Conservation (phyloP, 352 stramenopile species). For the Phytopythium aichiense region DNA sequence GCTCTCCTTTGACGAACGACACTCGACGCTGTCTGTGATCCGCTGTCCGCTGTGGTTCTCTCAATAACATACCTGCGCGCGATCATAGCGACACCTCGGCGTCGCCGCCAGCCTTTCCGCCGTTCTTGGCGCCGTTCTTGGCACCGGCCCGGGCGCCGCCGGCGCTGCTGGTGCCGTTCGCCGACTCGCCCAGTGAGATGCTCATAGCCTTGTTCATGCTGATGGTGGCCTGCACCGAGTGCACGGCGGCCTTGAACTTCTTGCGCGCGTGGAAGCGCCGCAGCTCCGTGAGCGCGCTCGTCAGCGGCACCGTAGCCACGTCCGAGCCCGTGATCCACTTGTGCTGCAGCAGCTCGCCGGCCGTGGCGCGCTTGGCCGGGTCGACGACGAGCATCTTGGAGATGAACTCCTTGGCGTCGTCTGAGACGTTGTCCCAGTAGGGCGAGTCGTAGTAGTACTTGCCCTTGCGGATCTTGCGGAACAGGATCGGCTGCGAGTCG, state of each 20-base stretch:
- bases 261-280: slow-evolving; percentile 77
- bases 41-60: not conserved
- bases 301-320: slow-evolving; percentile 69
- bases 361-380: slow-evolving; percentile 63
- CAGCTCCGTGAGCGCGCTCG: slow-evolving; percentile 69
- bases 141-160: not conserved
- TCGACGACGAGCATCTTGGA: slow-evolving; percentile 80
- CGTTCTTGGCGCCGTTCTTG: slow-evolving; percentile 4
- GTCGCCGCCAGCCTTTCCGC: slow-evolving; percentile 10
- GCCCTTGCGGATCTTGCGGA: slow-evolving; percentile 82
- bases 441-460: slow-evolving; percentile 86
- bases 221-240: slow-evolving; percentile 77
- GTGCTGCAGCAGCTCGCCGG: slow-evolving; percentile 58
- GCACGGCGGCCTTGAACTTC: slow-evolving; percentile 82
- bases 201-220: slow-evolving; percentile 75
- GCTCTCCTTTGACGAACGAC: slow-evolving; percentile 5
- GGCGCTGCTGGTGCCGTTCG: slow-evolving; percentile 1
- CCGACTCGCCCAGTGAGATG: slow-evolving; percentile 18
- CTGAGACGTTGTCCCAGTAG: slow-evolving; percentile 88
- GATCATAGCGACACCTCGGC: slow-evolving; percentile 22
- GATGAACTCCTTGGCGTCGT: slow-evolving; percentile 90
- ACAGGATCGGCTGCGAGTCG: slow-evolving; percentile 93
- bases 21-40: not conserved
- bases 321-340: slow-evolving; percentile 69
- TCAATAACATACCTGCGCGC: slow-evolving; percentile 8